A percentile compares a stretch with the other conserved stretches of the same genome.
phyloP scores from a whole-genome alignment of 1,139 yeast genomes.

The Yamadazyma atlantica region DNA sequence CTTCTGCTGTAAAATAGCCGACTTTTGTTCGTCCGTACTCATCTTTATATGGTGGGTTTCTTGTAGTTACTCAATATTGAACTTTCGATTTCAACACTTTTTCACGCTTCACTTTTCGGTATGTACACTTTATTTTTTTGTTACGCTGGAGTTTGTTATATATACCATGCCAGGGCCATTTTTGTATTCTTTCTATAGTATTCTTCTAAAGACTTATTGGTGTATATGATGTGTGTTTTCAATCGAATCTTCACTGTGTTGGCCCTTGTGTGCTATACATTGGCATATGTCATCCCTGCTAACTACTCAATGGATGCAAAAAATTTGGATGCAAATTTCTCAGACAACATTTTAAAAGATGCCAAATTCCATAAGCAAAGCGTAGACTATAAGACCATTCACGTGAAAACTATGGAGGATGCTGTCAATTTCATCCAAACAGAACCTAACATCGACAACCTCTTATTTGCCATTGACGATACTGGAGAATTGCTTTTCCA shows the following conservation, averaged over 20 bases:
- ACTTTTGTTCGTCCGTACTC: conserved; percentile 38
- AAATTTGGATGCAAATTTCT: conserved; percentile 7
- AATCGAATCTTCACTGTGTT: not conserved
- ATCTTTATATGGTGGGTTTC: conserved; percentile 6
- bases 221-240: not conserved
- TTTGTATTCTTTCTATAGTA: too few species aligned
- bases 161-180: too few species aligned
- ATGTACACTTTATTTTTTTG: too few species aligned
- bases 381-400: not conserved
- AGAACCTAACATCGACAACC: not conserved
- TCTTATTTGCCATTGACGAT: conserved; percentile 7
- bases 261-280: not conserved
- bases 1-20: conserved; percentile 54
- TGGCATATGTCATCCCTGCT: not conserved
- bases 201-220: too few species aligned
- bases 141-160: too few species aligned
- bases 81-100: not conserved
- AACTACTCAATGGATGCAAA: conserved; percentile 7
- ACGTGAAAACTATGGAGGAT: conserved; percentile 6
- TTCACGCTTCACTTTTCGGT: too few species aligned
- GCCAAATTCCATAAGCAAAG: not conserved
- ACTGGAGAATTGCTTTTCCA: conserved; percentile 12
- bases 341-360: too few species aligned
- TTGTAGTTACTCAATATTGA: conserved; percentile 2
- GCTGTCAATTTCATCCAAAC: conserved; percentile 5